These are phyloP conservation scores for Thinopyrum elongatum DNA, from an alignment of 176 grass and related monocot genomes.

Conservation along the genomic window DNA sequence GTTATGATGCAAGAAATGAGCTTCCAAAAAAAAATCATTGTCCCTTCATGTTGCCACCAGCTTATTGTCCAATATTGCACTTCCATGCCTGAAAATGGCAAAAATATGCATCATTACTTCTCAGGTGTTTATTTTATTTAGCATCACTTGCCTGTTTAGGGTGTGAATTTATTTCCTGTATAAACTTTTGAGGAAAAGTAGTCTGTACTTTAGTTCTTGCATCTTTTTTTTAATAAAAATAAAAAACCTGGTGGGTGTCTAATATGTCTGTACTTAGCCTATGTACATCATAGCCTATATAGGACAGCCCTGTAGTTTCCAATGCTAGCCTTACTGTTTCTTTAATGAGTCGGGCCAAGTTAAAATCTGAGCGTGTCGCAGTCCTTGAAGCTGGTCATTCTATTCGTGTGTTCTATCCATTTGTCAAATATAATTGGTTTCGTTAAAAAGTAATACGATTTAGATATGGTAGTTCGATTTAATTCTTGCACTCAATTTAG, in stretches of 20 bases:
- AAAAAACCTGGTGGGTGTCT: background rate
- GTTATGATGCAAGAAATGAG: background rate
- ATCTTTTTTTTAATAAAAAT: background rate
- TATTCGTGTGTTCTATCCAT: background rate
- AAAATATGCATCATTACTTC: background rate
- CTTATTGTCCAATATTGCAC: conserved; percentile 64
- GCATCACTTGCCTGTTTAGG: too few species aligned
- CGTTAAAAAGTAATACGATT: background rate
- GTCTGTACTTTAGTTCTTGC: background rate
- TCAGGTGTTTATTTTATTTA: background rate
- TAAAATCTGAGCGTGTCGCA: background rate
- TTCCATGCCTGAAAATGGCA: conserved; percentile 66
- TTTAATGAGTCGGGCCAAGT: background rate
- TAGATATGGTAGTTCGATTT: background rate
- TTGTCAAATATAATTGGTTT: background rate
- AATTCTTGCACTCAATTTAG: background rate
- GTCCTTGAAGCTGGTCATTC: background rate
- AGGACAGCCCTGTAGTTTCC: background rate
- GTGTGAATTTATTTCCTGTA: background rate
- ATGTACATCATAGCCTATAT: background rate
- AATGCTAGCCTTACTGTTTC: background rate
- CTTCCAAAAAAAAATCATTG: background rate
- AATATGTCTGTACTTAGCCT: background rate
- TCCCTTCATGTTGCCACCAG: conserved; percentile 90
- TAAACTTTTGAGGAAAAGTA: background rate